A percentile compares a stretch with the other conserved stretches of the same genome.
These are phyloP conservation scores for Casuarina cunninghamiana DNA, from an alignment of 306 rosid species.

Conservation along the genomic window DNA sequence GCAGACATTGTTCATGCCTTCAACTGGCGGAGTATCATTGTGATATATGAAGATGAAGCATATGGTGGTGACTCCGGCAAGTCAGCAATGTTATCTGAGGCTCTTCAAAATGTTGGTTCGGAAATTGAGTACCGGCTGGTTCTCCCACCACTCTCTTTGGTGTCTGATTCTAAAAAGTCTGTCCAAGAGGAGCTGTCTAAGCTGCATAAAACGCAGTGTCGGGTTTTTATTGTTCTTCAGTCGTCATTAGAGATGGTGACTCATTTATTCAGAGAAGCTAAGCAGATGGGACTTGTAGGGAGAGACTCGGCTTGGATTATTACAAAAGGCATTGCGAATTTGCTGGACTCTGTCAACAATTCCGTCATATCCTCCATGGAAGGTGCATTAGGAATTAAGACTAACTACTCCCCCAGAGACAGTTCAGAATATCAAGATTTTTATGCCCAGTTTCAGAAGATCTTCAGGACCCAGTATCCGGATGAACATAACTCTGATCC, in stretches of 20 bases:
- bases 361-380: slow-evolving; percentile 49
- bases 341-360: slow-evolving; percentile 43
- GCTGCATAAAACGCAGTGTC: slow-evolving; percentile 39
- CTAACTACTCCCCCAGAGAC: slow-evolving; percentile 32
- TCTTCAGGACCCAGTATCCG: slow-evolving; percentile 31
- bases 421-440: slow-evolving; percentile 30
- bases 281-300: slow-evolving; percentile 41
- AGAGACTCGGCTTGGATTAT: slow-evolving; percentile 62
- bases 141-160: slow-evolving; percentile 49
- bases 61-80: slow-evolving; percentile 46
- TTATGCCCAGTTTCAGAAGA: slow-evolving; percentile 34
- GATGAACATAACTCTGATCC: slow-evolving; percentile 50
- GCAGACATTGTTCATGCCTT: slow-evolving; percentile 37
- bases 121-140: slow-evolving; percentile 49
- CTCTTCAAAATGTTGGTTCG: slow-evolving; percentile 45
- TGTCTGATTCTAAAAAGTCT: slow-evolving; percentile 47
- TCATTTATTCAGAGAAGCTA: slow-evolving; percentile 56
- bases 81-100: slow-evolving; percentile 49
- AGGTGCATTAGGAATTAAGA: slow-evolving; percentile 74
- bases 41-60: slow-evolving; percentile 46
- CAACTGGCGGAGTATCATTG: slow-evolving; percentile 43
- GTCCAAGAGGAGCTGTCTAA: slow-evolving; percentile 47
- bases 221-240: slow-evolving; percentile 56
- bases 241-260: slow-evolving; percentile 51
- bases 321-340: slow-evolving; percentile 50